phyloP scores from a whole-genome alignment of 2,329 filamentous ascomycete genomes.

The Diplodia seriata region DNA sequence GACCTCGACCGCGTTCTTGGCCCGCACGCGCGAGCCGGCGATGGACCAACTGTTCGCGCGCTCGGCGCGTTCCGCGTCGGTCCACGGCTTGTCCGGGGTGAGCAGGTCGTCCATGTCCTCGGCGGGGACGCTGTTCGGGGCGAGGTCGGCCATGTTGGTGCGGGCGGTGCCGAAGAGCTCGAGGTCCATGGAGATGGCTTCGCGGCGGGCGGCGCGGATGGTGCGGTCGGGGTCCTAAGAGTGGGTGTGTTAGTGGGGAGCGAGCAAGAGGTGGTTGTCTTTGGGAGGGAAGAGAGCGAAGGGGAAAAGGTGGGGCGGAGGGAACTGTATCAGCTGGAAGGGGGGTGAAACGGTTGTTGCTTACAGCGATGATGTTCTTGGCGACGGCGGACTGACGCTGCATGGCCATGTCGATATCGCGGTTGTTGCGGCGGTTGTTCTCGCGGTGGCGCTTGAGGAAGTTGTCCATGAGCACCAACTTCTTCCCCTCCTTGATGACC shows the following conservation, averaged over 20 bases:
- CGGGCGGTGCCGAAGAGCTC: not conserved
- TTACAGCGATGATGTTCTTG: not conserved
- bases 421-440: not conserved
- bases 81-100: no score
- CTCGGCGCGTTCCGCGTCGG: not conserved
- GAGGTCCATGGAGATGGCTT: not conserved
- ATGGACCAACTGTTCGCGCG: not conserved
- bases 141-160: not conserved
- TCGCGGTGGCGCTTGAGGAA: not conserved
- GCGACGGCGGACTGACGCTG: not conserved
- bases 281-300: no score
- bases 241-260: not conserved
- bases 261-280: no score
- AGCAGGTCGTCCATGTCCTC: no score
- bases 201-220: not conserved
- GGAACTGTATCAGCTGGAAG: not conserved
- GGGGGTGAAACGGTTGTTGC: no score
- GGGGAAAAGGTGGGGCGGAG: not conserved
- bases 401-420: not conserved
- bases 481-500: not conserved
- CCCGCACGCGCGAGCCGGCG: not conserved
- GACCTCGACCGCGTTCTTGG: no score
- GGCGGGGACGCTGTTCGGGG: no score
- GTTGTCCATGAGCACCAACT: not conserved
- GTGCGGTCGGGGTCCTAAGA: conserved; percentile 12